These are phyloP conservation scores for Vanrija sp. DNA, from an alignment of 1,284 basidiomycete species.

Conservation along the genomic window DNA sequence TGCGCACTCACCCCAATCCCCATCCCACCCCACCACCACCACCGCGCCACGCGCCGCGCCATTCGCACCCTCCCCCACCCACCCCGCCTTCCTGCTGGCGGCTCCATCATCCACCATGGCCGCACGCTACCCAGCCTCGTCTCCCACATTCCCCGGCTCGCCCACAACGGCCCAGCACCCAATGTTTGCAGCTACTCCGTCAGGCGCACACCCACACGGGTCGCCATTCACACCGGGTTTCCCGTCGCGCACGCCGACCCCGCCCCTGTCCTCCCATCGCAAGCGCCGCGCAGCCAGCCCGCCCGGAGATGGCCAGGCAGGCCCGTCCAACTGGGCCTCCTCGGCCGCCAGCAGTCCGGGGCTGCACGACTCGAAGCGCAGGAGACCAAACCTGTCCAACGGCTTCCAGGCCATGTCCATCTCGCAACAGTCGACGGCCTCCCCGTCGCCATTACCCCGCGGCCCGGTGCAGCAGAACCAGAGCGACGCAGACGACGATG, in stretches of 20 bases:
- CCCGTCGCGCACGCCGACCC: background rate
- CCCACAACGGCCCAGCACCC: no score
- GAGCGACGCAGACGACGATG: constrained; percentile 12
- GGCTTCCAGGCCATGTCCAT: constrained; percentile 39
- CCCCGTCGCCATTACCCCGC: background rate
- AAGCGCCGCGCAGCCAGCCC: background rate
- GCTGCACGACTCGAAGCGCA: constrained; percentile 24
- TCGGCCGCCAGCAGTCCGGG: background rate
- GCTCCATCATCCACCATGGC: background rate
- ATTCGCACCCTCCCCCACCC: background rate
- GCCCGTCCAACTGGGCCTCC: background rate
- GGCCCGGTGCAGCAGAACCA: constrained; percentile 1
- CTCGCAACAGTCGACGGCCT: constrained; percentile 2
- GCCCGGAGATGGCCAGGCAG: background rate
- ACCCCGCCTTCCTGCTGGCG: background rate
- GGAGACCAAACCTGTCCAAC: constrained; percentile 36
- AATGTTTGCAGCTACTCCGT: no score
- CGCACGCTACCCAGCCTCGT: background rate
- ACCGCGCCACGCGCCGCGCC: background rate
- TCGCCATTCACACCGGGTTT: background rate
- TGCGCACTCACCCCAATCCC: background rate
- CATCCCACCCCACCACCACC: no score
- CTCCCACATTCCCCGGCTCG: no score
- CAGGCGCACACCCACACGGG: background rate
- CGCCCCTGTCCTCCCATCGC: background rate